Base-by-base conservation (phyloP, 2,329 filamentous ascomycete genomes). In the Ophiosphaerella herpotricha region DNA sequence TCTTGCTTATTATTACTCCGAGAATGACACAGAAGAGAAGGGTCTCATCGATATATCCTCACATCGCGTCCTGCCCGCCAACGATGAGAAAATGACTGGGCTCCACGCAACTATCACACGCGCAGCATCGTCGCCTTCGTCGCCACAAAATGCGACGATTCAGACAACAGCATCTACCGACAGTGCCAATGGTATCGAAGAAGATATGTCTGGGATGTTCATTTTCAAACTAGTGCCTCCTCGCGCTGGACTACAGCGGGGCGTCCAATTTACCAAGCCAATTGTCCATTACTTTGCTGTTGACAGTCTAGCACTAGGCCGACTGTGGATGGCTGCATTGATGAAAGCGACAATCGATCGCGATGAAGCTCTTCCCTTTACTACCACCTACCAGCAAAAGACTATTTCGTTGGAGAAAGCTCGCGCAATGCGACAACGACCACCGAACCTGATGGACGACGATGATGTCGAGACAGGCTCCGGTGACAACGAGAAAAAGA, bases 271-370 rank as follows among this genome's bases (percentile, higher is more conserved):
- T 71, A 99, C 94, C 1, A 97, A 97, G 72, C 94, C 94, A 4
- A 94, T 91, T 7, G 90, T 97, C 34, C 94, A 99, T 73, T 97
- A 97, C 73, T 99, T 99, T 73, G 94, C 95, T 5, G 91, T 97
- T 18, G 92, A 95, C 44, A 96, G 89, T 63, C 78, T 97, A 50
- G 86, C 90, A 63, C 85, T 94, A 68, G 94, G 94, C 13, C 86
- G 94, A 11, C 78, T 95, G 35, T 99, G 94, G 94, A 99, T 99
- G 94, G 94, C 91, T 4, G 94, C 94, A 5, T 78, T 99, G 43
- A 96, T 99, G 90, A 99, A 99, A 77, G 94, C 94, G 9, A 99
- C 94, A 1, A 99, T 99, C 63, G 93, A 97, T 69, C 88, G 93
- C 53, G 94, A 99, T 61, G 77, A 84, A 65, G 83, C 83, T 4